Conservation (phyloP, 139 green algal genomes). For the Picochlorum sp. region DNA sequence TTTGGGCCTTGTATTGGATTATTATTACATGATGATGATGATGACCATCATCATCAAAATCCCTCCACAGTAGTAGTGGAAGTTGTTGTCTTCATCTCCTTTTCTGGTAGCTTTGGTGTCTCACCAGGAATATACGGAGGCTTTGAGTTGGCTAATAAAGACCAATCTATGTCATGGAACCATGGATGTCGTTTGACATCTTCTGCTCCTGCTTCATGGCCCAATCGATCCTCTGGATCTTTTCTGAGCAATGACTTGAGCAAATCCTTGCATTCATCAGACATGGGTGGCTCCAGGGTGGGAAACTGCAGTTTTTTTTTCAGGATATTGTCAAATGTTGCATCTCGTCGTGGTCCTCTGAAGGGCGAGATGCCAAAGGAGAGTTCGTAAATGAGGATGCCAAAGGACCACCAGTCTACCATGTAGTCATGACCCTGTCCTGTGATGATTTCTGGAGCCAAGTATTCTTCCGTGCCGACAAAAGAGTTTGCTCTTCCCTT, state of each 20-base stretch:
- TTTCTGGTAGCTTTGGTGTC: not conserved
- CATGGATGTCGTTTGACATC: conserved; percentile 91
- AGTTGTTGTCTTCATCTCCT: not conserved
- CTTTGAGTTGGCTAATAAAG: conserved; percentile 58
- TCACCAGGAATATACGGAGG: conserved; percentile 23
- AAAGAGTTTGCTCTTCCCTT: conserved; percentile 83
- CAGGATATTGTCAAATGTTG: conserved; percentile 94
- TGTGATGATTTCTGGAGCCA: conserved; percentile 57
- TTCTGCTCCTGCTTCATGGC: conserved; percentile 67
- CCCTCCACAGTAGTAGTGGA: not conserved
- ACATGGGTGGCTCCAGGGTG: conserved; percentile 34
- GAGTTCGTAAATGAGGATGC: conserved; percentile 96
- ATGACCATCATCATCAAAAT: not conserved
- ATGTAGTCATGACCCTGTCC: conserved; percentile 50
- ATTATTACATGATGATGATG: too few species aligned
- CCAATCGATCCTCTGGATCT: conserved; percentile 48
- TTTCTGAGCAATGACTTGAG: conserved; percentile 75
- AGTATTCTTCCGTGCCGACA: conserved; percentile 80
- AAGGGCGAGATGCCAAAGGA: conserved; percentile 82
- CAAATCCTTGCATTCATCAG: conserved; percentile 47
- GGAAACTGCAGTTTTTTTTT: conserved; percentile 77
- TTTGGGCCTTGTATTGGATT: too few species aligned
- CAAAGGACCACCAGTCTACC: conserved; percentile 85
- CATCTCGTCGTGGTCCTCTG: conserved; percentile 53
- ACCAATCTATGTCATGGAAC: conserved; percentile 81